Conservation (phyloP, 345 rosid species). For the Brassica juncea region DNA sequence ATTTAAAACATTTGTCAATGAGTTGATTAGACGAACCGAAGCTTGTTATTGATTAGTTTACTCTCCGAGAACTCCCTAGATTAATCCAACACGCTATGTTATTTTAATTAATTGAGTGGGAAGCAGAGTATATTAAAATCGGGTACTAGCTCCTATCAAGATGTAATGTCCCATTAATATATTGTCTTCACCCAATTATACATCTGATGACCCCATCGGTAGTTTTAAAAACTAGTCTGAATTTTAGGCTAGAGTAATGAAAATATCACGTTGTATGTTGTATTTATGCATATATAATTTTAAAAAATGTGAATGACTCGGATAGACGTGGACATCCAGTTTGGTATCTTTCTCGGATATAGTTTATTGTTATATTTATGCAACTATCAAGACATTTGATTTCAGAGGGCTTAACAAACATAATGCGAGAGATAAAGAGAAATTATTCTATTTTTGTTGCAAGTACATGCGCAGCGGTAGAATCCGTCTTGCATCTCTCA, state of each 20-base stretch:
- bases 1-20: background rate
- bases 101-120: background rate
- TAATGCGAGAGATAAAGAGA: background rate
- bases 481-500: no score
- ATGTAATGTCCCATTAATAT: conserved; percentile 17
- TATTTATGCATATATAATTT: background rate
- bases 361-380: background rate
- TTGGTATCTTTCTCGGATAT: conserved; percentile 15
- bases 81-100: conserved; percentile 10
- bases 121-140: background rate
- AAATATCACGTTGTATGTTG: conserved; percentile 26
- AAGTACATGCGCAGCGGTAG: no score
- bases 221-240: conserved; percentile 9
- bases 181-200: conserved; percentile 10
- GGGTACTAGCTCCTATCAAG: conserved; percentile 9
- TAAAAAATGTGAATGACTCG: conserved; percentile 23
- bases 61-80: conserved; percentile 1
- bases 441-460: no score
- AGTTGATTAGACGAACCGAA: background rate
- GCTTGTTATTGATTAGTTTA: conserved; percentile 18
- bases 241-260: conserved; percentile 3
- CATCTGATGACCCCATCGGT: conserved; percentile 17
- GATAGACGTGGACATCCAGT: conserved; percentile 28
- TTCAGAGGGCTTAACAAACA: background rate
- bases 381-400: background rate